Conservation (phyloP, 345 rosid species). For the Murraya paniculata region DNA sequence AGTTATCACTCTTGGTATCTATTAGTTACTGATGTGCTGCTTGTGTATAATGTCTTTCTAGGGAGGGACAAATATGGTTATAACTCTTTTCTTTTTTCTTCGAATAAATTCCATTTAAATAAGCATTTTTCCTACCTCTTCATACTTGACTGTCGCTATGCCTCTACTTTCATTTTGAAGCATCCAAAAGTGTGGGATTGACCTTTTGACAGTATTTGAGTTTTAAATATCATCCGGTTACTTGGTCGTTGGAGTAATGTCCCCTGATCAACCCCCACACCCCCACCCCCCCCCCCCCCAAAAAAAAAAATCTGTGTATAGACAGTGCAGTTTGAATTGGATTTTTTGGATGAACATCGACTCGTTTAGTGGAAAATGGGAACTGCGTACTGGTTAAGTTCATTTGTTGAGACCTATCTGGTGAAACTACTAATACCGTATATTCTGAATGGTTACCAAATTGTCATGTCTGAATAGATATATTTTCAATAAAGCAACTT, state of each 20-base stretch:
- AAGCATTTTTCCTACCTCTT: not conserved
- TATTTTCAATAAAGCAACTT: not conserved
- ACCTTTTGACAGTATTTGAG: not conserved
- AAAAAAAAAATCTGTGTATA: too few relatives aligned
- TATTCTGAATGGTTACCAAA: not conserved
- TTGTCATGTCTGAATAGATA: not conserved
- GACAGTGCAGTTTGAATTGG: not conserved
- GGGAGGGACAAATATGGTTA: not conserved
- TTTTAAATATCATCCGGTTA: not conserved
- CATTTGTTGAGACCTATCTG: not conserved
- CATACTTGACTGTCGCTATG: not conserved
- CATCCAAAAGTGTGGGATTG: not conserved
- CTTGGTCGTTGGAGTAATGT: not conserved
- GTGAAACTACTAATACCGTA: not conserved
- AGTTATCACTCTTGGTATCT: not conserved
- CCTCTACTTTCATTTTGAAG: not conserved
- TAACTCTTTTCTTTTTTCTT: not conserved
- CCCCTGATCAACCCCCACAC: too few relatives aligned
- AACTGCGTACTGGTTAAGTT: conserved; percentile 3
- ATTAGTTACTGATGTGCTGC: too few relatives aligned
- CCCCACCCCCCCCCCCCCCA: too few relatives aligned
- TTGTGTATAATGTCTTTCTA: not conserved
- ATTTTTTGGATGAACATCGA: not conserved
- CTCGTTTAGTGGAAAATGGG: not conserved
- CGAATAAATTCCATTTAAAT: not conserved